phyloP scores from a whole-genome alignment of 2,329 filamentous ascomycete genomes.

The Myriosclerotinia duriaeana region DNA sequence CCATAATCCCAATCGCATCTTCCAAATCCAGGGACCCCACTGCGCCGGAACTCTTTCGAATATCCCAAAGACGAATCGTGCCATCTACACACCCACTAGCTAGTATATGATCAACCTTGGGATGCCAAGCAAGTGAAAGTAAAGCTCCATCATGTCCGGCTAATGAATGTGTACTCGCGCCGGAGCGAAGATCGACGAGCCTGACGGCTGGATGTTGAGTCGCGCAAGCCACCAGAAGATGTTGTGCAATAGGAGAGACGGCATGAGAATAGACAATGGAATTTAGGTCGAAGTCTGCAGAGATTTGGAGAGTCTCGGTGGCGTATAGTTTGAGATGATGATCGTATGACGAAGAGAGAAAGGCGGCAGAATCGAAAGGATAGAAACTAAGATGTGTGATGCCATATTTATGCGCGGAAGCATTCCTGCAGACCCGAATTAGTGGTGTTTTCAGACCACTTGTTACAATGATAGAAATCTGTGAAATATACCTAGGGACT shows the following conservation, averaged over 20 bases:
- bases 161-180: slow-evolving; percentile 70
- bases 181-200: slow-evolving; percentile 82
- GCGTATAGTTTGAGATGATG: slow-evolving; percentile 74
- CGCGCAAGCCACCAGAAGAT: slow-evolving; percentile 82
- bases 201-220: slow-evolving; percentile 83
- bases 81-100: slow-evolving; percentile 85
- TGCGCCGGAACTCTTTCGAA: slow-evolving; percentile 73
- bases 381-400: slow-evolving; percentile 77
- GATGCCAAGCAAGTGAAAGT: slow-evolving; percentile 76
- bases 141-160: slow-evolving; percentile 67
- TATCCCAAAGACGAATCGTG: slow-evolving; percentile 81
- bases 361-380: slow-evolving; percentile 72
- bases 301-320: slow-evolving; percentile 59
- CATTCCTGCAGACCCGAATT: slow-evolving; percentile 23
- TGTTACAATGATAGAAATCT: slow-evolving; percentile 10
- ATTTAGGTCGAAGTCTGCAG: slow-evolving; percentile 67
- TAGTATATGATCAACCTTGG: slow-evolving; percentile 73
- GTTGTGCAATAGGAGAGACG: slow-evolving; percentile 67
- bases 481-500: slow-evolving; percentile 45
- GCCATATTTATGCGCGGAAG: slow-evolving; percentile 61
- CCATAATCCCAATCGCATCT: slow-evolving; percentile 69
- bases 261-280: slow-evolving; percentile 75
- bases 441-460: slow-evolving; percentile 10
- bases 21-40: slow-evolving; percentile 81
- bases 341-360: slow-evolving; percentile 76